A percentile compares a stretch with the other conserved stretches of the same genome.
phyloP scores from a whole-genome alignment of 2,329 filamentous ascomycete species.

The Stemphylium lycopersici region DNA sequence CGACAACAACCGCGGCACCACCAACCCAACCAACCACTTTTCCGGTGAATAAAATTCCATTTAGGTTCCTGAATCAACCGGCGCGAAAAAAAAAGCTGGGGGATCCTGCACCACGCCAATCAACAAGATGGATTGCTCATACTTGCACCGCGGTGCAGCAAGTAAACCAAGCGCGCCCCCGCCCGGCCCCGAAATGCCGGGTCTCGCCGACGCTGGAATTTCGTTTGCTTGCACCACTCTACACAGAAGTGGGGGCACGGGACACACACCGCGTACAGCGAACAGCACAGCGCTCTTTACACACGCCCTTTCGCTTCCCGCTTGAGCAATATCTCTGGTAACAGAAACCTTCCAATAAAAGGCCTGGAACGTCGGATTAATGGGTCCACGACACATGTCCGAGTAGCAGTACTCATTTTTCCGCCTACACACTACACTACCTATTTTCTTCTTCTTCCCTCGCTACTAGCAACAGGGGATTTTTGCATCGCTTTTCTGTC shows the following conservation, averaged over 20 bases:
- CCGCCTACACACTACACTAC: no score
- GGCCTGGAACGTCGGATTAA: no score
- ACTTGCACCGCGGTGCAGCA: background rate
- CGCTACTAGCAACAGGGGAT: no score
- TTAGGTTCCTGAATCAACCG: background rate
- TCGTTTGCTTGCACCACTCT: background rate
- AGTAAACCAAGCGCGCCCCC: background rate
- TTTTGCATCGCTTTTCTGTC: no score
- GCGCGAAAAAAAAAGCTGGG: background rate
- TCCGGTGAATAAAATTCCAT: constrained; percentile 3
- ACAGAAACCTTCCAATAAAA: no score
- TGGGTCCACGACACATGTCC: no score
- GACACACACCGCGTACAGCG: background rate
- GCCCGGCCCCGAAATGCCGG: constrained; percentile 10
- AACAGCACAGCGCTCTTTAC: no score
- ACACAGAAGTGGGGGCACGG: background rate
- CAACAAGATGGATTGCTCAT: background rate
- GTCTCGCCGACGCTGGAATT: constrained; percentile 15
- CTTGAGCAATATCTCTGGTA: no score
- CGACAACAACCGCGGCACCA: background rate
- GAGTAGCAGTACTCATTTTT: no score
- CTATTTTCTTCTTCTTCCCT: background rate
- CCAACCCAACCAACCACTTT: background rate
- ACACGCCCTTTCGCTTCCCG: no score
- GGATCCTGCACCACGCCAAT: background rate